These are phyloP conservation scores for Podospora anserina DNA, from an alignment of 495 filamentous ascomycete genomes.

Conservation along the genomic window DNA sequence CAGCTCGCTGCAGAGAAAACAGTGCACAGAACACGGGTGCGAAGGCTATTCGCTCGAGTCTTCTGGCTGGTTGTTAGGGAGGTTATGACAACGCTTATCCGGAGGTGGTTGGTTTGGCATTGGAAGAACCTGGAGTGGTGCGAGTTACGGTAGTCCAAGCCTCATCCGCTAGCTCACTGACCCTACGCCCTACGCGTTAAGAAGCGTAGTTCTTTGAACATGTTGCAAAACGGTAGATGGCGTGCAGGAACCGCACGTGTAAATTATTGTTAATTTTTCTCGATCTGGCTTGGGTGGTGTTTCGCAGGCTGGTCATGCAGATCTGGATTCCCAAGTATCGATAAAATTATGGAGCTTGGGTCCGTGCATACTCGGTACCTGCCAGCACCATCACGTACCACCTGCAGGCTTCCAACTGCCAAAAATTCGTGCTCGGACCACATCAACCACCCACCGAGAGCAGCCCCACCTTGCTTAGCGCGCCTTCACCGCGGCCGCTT, in stretches of 20 bases:
- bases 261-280: neutral
- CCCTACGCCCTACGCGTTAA: neutral
- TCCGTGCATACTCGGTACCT: neutral
- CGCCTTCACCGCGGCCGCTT: neutral
- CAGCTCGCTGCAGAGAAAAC: neutral
- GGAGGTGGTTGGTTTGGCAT: neutral
- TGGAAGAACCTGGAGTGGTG: neutral
- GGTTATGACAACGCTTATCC: too few species aligned
- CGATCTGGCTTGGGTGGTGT: neutral
- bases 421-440: neutral
- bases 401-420: too few species aligned
- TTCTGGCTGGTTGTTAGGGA: neutral
- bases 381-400: neutral
- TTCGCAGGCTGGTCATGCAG: neutral
- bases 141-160: neutral
- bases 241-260: neutral
- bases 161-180: neutral
- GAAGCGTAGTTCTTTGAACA: neutral
- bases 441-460: neutral
- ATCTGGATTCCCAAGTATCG: neutral
- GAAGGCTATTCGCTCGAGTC: neutral
- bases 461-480: neutral
- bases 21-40: neutral
- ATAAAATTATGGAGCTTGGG: neutral
- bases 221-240: neutral